Evolutionary conservation across 1,284 basidiomycete species (phyloP).

Genomic region (Ceratobasidium sp.): DNA sequence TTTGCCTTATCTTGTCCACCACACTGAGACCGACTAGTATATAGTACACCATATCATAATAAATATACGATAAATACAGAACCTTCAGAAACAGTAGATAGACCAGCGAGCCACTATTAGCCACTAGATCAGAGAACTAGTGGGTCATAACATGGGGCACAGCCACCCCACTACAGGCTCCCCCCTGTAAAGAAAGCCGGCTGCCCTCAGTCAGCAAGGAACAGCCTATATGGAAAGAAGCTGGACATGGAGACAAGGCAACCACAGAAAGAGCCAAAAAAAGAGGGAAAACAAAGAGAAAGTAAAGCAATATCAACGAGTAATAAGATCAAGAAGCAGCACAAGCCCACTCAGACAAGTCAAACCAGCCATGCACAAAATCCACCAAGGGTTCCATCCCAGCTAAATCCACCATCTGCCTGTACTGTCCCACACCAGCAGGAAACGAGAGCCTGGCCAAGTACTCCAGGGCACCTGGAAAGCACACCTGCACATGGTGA

Average conservation of each 20-base stretch:
- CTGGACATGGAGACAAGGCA: not conserved
- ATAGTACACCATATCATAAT: too few species aligned
- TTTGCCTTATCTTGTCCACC: too few species aligned
- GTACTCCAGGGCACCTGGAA: not conserved
- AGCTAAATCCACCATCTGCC: not conserved
- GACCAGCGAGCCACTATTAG: too few species aligned
- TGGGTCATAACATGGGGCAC: too few species aligned
- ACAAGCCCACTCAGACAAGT: not conserved
- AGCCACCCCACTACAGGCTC: too few species aligned
- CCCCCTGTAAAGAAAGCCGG: not conserved
- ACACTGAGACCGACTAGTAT: too few species aligned
- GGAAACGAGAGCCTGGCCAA: not conserved
- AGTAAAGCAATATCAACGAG: not conserved
- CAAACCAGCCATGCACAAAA: slow-evolving; percentile 5
- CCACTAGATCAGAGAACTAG: too few species aligned
- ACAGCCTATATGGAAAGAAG: not conserved
- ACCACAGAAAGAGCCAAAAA: not conserved
- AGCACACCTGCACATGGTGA: not conserved
- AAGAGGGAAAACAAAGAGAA: not conserved
- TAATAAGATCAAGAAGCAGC: not conserved
- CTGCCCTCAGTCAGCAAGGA: slow-evolving; percentile 11
- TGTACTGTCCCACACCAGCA: not conserved
- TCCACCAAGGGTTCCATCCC: slow-evolving; percentile 2
- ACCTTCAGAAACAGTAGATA: too few species aligned
- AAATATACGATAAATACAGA: too few species aligned